Percentiles rank a stretch among this genome's conserved stretches.
phyloP scores from a whole-genome alignment of 148 eudicot species.

The Rhododendron williamsianum region DNA sequence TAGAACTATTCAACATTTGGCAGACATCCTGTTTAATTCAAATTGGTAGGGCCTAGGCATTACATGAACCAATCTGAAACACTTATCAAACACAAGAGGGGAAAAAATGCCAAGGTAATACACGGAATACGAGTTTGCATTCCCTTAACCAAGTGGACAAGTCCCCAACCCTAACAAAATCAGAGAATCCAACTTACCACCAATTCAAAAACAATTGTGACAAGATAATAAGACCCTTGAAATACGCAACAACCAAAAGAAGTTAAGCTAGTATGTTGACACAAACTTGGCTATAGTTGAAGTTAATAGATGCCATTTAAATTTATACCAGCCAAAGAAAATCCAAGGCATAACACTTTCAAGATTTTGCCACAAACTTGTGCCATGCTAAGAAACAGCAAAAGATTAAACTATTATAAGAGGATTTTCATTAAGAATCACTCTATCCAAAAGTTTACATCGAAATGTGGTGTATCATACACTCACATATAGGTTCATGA shows the following conservation, averaged over 20 bases:
- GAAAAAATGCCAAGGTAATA: background rate
- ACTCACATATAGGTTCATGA: background rate
- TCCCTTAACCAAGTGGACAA: background rate
- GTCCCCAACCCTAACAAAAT: background rate
- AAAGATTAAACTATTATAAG: background rate
- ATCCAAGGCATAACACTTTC: background rate
- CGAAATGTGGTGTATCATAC: constrained; percentile 8
- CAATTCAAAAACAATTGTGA: background rate
- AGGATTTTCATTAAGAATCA: constrained; percentile 4
- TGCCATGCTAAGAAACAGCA: background rate
- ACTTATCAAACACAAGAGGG: background rate
- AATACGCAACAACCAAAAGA: background rate
- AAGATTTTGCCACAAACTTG: background rate
- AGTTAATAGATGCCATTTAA: background rate
- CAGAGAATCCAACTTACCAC: background rate
- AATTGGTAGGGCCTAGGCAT: background rate
- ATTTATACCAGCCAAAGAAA: background rate
- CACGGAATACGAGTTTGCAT: background rate
- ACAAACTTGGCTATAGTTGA: background rate
- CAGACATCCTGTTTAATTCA: background rate
- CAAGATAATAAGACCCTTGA: background rate
- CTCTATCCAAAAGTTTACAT: constrained; percentile 11
- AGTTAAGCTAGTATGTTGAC: background rate
- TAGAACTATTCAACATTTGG: background rate
- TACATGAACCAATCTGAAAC: background rate